A percentile compares a stretch with the other conserved stretches of the same genome.
Conservation (phyloP, 371 early-diverging fungal species). For the Dinochytrium kinnereticum region DNA sequence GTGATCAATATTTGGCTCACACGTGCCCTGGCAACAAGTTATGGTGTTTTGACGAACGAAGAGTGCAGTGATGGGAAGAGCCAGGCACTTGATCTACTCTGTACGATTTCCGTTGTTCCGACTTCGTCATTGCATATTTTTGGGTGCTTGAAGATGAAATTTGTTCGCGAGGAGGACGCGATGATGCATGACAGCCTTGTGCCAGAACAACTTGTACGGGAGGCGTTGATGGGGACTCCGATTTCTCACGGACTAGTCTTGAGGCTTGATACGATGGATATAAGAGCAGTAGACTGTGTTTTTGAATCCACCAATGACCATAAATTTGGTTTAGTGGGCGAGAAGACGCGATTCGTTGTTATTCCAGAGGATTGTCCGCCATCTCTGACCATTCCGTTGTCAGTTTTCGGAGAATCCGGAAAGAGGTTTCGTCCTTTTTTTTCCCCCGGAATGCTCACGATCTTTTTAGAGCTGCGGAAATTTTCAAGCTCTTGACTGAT, state of each 20-base stretch:
- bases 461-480: neutral
- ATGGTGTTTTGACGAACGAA: no score
- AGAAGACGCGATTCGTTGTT: slow-evolving; percentile 6
- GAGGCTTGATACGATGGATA: neutral
- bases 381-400: neutral
- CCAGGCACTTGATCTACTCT: no score
- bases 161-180: neutral
- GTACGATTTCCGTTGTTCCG: neutral
- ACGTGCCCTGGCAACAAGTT: neutral
- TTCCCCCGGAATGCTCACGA: neutral
- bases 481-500: no score
- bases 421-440: neutral
- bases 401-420: slow-evolving; percentile 9
- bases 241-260: neutral
- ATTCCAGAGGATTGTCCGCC: neutral
- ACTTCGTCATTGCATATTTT: neutral
- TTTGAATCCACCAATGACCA: neutral
- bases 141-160: neutral
- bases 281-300: neutral
- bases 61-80: no score
- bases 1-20: slow-evolving; percentile 2
- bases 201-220: neutral
- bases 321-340: neutral
- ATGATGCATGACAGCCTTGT: neutral
- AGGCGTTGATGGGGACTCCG: neutral